Percentiles rank a stretch among this genome's conserved stretches.
Evolutionary conservation across 1,284 basidiomycete genomes (phyloP).

Genomic region (Rhodotorula sp.): DNA sequence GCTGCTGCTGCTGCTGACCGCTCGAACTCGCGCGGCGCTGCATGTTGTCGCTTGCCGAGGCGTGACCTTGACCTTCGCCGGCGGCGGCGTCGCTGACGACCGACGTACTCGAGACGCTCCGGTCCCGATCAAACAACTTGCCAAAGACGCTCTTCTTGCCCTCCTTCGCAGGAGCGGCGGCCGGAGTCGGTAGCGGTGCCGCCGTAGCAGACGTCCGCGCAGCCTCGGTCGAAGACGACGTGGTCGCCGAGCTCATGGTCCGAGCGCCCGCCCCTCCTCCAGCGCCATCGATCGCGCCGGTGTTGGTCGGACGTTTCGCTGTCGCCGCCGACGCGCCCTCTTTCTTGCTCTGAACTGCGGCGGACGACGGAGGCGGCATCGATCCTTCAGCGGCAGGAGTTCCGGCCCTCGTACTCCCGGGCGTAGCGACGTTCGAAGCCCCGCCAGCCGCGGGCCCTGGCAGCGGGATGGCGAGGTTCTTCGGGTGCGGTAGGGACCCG

Average conservation of each 20-base stretch:
- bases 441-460: background rate
- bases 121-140: slow-evolving; percentile 41
- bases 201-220: background rate
- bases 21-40: slow-evolving; percentile 23
- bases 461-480: slow-evolving; percentile 4
- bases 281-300: too few species aligned
- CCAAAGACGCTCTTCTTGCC: slow-evolving; percentile 43
- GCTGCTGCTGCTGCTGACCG: background rate
- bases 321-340: background rate
- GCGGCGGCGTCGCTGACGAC: slow-evolving; percentile 6
- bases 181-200: slow-evolving; percentile 9
- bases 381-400: slow-evolving; percentile 10
- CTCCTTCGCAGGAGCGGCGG: background rate
- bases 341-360: background rate
- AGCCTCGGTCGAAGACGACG: background rate
- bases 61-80: background rate
- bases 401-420: slow-evolving; percentile 15
- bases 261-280: background rate
- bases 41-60: slow-evolving; percentile 11
- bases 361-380: background rate
- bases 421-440: slow-evolving; percentile 17
- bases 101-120: slow-evolving; percentile 15
- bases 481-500: slow-evolving; percentile 6
- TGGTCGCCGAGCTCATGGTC: background rate
- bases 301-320: background rate